Conservation (phyloP, 2,329 filamentous ascomycete species). For the Ophioceras dolichostomum region DNA sequence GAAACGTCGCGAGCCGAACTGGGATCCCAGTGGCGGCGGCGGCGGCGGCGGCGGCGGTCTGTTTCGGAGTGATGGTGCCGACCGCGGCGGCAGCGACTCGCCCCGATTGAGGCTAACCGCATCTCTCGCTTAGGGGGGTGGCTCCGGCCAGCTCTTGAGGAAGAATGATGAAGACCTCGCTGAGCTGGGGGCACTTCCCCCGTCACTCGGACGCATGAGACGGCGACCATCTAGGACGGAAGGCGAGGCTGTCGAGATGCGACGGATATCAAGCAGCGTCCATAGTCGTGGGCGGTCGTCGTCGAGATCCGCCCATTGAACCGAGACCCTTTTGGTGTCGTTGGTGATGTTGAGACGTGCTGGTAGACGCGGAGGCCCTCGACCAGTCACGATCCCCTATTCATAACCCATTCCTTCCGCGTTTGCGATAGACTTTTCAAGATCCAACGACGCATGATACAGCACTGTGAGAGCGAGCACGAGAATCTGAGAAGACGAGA, state of each 20-base stretch:
- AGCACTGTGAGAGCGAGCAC: too few species aligned
- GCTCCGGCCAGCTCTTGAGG: slow-evolving; percentile 3
- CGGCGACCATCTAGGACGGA: slow-evolving; percentile 4
- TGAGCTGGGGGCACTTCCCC: slow-evolving; percentile 16
- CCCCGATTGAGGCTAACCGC: too few species aligned
- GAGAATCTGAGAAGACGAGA: not conserved
- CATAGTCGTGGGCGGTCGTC: slow-evolving; percentile 9
- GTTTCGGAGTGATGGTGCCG: slow-evolving; percentile 2
- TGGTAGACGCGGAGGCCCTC: not conserved
- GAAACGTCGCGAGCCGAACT: not conserved
- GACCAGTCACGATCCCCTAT: not conserved
- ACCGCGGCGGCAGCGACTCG: slow-evolving; percentile 4
- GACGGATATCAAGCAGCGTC: slow-evolving; percentile 9
- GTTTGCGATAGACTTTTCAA: not conserved
- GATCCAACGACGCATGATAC: not conserved
- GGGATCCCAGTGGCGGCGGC: slow-evolving; percentile 4
- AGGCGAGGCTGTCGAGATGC: slow-evolving; percentile 14
- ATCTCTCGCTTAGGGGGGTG: too few species aligned
- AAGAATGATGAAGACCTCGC: slow-evolving; percentile 21
- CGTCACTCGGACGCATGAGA: slow-evolving; percentile 7
- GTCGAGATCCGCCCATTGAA: too few species aligned
- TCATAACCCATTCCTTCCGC: not conserved
- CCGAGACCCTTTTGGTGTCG: too few species aligned
- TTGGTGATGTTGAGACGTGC: too few species aligned
- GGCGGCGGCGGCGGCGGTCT: slow-evolving; percentile 1